A percentile compares a stretch with the other conserved stretches of the same genome.
These are phyloP conservation scores for Leccinum huronense DNA, from an alignment of 1,284 basidiomycete genomes.

Conservation along the genomic window DNA sequence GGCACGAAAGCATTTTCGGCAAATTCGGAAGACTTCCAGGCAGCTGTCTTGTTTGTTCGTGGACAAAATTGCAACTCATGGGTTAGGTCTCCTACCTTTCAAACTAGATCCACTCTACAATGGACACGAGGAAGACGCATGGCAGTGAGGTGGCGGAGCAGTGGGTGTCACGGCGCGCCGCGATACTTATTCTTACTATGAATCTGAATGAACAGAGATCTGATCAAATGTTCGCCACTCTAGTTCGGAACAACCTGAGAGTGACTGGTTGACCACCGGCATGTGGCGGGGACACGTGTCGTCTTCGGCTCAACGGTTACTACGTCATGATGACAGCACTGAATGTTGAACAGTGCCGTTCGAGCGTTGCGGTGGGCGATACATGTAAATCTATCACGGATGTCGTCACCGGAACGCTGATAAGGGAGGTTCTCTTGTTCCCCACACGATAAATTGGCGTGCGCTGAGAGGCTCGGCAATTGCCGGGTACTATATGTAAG, in stretches of 20 bases:
- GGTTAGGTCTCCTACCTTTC: constrained; percentile 2
- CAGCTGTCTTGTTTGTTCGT: constrained; percentile 11
- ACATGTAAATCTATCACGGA: constrained; percentile 2
- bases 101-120: constrained; percentile 3
- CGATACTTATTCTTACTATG: constrained; percentile 12
- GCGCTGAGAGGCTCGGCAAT: constrained; percentile 15
- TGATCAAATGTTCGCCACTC: constrained; percentile 4
- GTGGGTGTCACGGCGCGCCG: constrained; percentile 9
- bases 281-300: constrained; percentile 23
- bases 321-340: not conserved
- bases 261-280: constrained; percentile 2
- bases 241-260: not conserved
- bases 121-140: constrained; percentile 17
- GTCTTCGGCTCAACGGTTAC: not conserved
- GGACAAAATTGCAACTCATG: constrained; percentile 1
- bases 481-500: constrained; percentile 9
- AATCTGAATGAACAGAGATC: constrained; percentile 15
- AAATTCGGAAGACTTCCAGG: not conserved
- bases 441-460: not conserved
- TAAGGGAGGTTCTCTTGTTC: not conserved
- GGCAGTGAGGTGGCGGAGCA: constrained; percentile 3
- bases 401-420: not conserved
- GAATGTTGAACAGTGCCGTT: not conserved
- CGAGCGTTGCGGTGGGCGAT: not conserved
- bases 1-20: constrained; percentile 6